phyloP scores from a whole-genome alignment of 2,329 filamentous ascomycete species.

The Beauveria pseudobassiana region DNA sequence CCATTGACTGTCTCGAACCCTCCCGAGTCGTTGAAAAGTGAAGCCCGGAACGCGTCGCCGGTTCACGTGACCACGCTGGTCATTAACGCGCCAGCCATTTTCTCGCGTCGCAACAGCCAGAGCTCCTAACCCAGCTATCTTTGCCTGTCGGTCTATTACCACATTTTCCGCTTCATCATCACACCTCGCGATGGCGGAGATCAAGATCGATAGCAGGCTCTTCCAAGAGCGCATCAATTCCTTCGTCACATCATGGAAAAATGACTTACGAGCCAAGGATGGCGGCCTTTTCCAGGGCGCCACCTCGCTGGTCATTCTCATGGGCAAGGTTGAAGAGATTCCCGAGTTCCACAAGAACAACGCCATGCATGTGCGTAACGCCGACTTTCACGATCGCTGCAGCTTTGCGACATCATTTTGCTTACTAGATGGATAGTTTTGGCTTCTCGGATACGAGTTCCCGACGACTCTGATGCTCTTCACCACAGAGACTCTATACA shows the following conservation, averaged over 20 bases:
- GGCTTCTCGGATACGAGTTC: conserved; percentile 97
- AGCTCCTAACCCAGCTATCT: conserved; percentile 19
- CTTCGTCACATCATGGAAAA: conserved; percentile 89
- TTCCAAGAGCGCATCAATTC: conserved; percentile 91
- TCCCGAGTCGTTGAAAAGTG: neutral
- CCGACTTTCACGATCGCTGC: conserved; percentile 1
- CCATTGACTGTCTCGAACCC: neutral
- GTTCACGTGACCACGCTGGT: conserved; percentile 29
- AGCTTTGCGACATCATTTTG: neutral
- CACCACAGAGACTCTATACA: conserved; percentile 78
- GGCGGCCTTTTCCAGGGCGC: conserved; percentile 75
- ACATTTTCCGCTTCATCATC: conserved; percentile 19
- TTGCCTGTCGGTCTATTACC: conserved; percentile 19
- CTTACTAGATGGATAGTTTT: conserved; percentile 57
- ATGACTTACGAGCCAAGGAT: conserved; percentile 84
- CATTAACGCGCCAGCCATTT: conserved; percentile 37
- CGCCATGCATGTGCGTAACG: conserved; percentile 58
- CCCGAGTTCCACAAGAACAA: conserved; percentile 92
- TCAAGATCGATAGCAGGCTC: conserved; percentile 87
- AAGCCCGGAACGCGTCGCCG: neutral
- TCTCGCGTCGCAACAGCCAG: conserved; percentile 28
- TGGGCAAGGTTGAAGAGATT: conserved; percentile 90
- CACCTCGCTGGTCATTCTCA: conserved; percentile 78
- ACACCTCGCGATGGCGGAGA: conserved; percentile 59
- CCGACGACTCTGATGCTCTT: conserved; percentile 91